These are phyloP conservation scores for Acarospora socialis DNA, from an alignment of 2,329 filamentous ascomycete species.

Conservation along the genomic window DNA sequence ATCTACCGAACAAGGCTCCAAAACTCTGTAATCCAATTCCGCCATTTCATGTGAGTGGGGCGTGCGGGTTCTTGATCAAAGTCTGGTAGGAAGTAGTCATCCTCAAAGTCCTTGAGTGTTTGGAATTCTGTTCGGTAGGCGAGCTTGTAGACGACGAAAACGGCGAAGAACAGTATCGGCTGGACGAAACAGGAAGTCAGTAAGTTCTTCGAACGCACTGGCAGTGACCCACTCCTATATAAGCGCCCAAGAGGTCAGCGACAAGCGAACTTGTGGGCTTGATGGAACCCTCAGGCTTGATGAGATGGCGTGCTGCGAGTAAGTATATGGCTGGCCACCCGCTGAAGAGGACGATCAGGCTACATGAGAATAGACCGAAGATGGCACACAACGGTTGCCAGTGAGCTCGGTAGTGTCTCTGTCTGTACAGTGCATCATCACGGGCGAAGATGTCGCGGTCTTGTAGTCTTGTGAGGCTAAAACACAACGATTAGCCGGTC, in stretches of 20 bases:
- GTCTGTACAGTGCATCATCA: conserved; percentile 16
- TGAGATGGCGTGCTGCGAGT: background rate
- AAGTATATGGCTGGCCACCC: conserved; percentile 14
- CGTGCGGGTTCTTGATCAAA: no score
- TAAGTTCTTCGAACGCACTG: background rate
- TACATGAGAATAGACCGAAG: conserved; percentile 18
- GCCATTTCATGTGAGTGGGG: no score
- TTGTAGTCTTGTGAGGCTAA: no score
- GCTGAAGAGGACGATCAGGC: conserved; percentile 17
- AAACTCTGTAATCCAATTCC: no score
- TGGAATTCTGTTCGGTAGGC: conserved; percentile 7
- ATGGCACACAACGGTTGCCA: conserved; percentile 22
- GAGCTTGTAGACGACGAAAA: conserved; percentile 10
- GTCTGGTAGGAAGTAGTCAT: conserved; percentile 10
- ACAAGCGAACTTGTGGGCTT: conserved; percentile 15
- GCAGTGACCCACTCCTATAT: conserved; percentile 15
- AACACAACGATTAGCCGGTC: conserved; percentile 7
- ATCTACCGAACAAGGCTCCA: no score
- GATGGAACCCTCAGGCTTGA: conserved; percentile 9
- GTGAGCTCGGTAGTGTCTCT: conserved; percentile 19
- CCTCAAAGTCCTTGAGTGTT: conserved; percentile 5
- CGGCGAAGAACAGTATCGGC: conserved; percentile 8
- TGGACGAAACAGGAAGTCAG: conserved; percentile 2
- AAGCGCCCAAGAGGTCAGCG: conserved; percentile 18
- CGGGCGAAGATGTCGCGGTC: conserved; percentile 16